A percentile compares a stretch with the other conserved stretches of the same genome.
These are phyloP conservation scores for Dendrobium huoshanense DNA, from an alignment of 106 monocot genomes.

Conservation along the genomic window DNA sequence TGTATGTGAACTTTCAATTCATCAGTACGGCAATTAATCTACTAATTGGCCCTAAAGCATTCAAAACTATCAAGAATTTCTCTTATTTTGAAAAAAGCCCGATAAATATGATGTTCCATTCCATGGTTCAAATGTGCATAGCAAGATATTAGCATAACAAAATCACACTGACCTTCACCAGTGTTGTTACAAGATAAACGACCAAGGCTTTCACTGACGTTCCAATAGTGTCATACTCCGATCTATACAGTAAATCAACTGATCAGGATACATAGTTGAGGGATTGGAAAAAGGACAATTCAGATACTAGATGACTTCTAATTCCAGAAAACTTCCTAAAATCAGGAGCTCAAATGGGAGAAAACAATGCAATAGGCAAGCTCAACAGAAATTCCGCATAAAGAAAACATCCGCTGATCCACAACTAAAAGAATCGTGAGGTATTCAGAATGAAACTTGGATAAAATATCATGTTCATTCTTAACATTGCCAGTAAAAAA, in stretches of 20 bases:
- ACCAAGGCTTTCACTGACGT: conserved; percentile 80
- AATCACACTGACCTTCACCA: conserved; percentile 58
- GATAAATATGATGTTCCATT: neutral
- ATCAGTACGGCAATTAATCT: no score
- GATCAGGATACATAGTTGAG: neutral
- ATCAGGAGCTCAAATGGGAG: no score
- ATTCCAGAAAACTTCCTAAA: no score
- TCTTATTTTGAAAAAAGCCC: neutral
- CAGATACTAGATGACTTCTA: no score
- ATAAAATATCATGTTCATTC: no score
- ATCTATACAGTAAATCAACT: conserved; percentile 28
- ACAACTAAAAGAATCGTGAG: no score
- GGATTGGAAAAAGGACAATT: no score
- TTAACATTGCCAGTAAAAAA: no score
- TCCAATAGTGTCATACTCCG: conserved; percentile 91
- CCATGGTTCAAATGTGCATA: neutral
- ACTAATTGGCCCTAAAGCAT: neutral
- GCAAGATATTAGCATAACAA: conserved; percentile 5
- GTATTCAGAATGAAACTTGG: no score
- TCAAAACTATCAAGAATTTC: neutral
- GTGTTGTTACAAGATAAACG: conserved; percentile 82
- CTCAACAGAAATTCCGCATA: no score
- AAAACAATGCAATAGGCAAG: no score
- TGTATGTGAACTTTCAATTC: neutral
- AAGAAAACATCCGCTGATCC: no score